phyloP scores from a whole-genome alignment of 768 basidiomycete genomes.

The Lyophyllum semitale region DNA sequence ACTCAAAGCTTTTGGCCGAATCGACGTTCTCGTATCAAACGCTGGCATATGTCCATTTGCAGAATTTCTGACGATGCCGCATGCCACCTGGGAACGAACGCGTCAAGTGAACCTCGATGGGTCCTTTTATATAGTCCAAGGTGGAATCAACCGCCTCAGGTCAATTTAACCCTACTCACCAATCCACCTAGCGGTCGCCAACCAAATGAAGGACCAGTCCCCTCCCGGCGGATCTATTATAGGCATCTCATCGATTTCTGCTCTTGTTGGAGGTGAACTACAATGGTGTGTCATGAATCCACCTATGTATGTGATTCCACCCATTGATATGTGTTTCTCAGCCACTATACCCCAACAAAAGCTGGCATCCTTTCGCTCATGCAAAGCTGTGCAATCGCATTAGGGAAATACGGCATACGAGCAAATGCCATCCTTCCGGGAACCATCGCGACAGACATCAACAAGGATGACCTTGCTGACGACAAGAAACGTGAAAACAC shows the following conservation, averaged over 20 bases:
- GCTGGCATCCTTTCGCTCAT: conserved; percentile 77
- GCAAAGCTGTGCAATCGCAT: conserved; percentile 77
- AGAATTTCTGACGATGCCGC: conserved; percentile 71
- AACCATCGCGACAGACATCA: conserved; percentile 77
- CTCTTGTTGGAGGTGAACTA: conserved; percentile 72
- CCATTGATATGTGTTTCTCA: conserved; percentile 17
- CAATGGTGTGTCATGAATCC: conserved; percentile 47
- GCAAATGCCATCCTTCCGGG: conserved; percentile 75
- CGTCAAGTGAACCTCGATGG: conserved; percentile 77
- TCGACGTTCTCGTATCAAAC: conserved; percentile 53
- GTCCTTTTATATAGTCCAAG: conserved; percentile 71
- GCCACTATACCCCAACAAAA: conserved; percentile 81
- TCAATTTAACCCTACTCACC: not conserved
- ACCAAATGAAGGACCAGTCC: conserved; percentile 69
- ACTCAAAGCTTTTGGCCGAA: conserved; percentile 60
- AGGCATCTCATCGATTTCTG: conserved; percentile 78
- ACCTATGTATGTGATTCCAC: not conserved
- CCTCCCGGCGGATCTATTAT: conserved; percentile 78
- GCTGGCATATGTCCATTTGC: conserved; percentile 78
- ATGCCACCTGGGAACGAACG: conserved; percentile 61
- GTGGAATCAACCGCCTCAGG: conserved; percentile 27
- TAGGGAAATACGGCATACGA: conserved; percentile 76
- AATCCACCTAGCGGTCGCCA: conserved; percentile 55
- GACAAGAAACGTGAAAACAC: conserved; percentile 60
- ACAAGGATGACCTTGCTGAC: conserved; percentile 72